phyloP scores from a whole-genome alignment of 441 rosid genomes.

The Capsella rubella region DNA sequence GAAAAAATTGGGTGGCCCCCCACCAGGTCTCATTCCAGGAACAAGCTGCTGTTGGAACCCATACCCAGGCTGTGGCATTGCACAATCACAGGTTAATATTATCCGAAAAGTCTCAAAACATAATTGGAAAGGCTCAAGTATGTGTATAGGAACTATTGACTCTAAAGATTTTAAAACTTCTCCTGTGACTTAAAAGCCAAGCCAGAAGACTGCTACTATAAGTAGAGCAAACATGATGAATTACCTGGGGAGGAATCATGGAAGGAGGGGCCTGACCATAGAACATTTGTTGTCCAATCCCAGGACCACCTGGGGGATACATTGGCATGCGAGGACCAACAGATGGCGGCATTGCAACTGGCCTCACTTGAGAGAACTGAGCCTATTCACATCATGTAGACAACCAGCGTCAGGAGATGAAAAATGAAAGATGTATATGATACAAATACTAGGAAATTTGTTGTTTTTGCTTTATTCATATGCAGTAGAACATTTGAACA shows the following conservation, averaged over 20 bases:
- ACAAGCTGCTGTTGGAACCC: constrained; percentile 85
- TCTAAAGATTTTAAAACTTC: too few relatives aligned
- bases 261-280: constrained; percentile 89
- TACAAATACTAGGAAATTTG: constrained; percentile 5
- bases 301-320: constrained; percentile 76
- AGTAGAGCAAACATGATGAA: background rate
- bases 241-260: constrained; percentile 72
- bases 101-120: background rate
- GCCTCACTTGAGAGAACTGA: constrained; percentile 81
- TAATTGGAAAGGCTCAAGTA: too few relatives aligned
- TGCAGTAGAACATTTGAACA: background rate
- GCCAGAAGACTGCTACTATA: too few relatives aligned
- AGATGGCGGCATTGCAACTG: constrained; percentile 64
- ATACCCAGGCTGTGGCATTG: constrained; percentile 62
- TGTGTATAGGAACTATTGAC: too few relatives aligned
- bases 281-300: constrained; percentile 75
- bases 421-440: background rate
- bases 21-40: constrained; percentile 84
- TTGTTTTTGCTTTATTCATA: background rate
- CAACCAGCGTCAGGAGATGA: background rate
- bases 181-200: too few relatives aligned
- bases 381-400: constrained; percentile 51
- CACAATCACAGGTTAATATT: constrained; percentile 16
- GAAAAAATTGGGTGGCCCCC: constrained; percentile 72
- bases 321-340: constrained; percentile 80